These are phyloP conservation scores for Pyrenochaeta sp. DNA, from an alignment of 2,329 filamentous ascomycete species.

Conservation along the genomic window DNA sequence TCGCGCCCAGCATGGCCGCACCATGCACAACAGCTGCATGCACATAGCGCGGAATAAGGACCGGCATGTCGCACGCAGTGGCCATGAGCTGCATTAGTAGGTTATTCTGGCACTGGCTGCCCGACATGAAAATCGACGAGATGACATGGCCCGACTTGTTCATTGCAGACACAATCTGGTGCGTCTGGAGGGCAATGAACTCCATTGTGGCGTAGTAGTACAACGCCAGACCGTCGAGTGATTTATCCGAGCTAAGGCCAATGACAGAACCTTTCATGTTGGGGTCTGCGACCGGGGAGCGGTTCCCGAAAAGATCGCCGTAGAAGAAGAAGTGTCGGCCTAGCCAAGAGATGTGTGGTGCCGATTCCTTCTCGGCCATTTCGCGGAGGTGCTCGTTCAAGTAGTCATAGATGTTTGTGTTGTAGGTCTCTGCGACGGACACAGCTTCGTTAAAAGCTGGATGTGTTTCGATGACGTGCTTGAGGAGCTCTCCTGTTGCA, in stretches of 20 bases:
- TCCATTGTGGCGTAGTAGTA: conserved; percentile 98
- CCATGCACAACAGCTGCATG: conserved; percentile 96
- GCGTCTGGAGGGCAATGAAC: conserved; percentile 96
- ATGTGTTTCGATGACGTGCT: conserved; percentile 94
- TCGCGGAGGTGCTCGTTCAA: conserved; percentile 86
- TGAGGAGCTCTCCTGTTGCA: conserved; percentile 91
- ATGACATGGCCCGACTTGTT: conserved; percentile 89
- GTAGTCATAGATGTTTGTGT: conserved; percentile 93
- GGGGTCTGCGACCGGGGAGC: conserved; percentile 89
- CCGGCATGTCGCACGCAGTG: conserved; percentile 89
- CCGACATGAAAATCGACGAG: conserved; percentile 97
- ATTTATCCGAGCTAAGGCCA: conserved; percentile 86
- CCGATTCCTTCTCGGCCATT: conserved; percentile 72
- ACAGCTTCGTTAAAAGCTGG: conserved; percentile 84
- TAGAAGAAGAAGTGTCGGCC: conserved; percentile 98
- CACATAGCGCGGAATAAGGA: conserved; percentile 91
- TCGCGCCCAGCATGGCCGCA: conserved; percentile 97
- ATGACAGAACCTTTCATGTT: conserved; percentile 92
- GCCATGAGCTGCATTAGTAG: conserved; percentile 92
- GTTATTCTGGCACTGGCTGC: conserved; percentile 95
- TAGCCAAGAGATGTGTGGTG: conserved; percentile 83
- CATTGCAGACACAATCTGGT: conserved; percentile 94
- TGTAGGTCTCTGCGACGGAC: conserved; percentile 80
- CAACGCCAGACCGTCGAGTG: conserved; percentile 83
- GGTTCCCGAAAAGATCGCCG: conserved; percentile 95